These are phyloP conservation scores for Paraglomus brasilianum DNA, from an alignment of 192 early-diverging fungal species.

Conservation along the genomic window DNA sequence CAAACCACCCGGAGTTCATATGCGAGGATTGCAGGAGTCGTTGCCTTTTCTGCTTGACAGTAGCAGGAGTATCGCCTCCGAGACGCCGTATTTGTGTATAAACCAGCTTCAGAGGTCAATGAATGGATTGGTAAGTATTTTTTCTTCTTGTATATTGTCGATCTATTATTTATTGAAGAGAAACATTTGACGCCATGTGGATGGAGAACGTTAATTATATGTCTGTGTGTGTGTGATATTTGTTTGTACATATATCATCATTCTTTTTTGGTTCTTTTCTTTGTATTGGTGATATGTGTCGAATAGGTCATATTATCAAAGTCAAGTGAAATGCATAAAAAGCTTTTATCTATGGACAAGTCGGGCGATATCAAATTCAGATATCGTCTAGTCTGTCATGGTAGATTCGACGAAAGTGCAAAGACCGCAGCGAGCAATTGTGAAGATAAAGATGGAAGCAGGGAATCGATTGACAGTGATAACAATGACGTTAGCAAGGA, in stretches of 20 bases:
- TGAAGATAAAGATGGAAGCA: too few species aligned
- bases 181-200: too few species aligned
- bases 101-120: slow-evolving; percentile 6
- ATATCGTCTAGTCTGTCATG: slow-evolving; percentile 24
- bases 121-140: slow-evolving; percentile 18
- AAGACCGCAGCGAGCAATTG: too few species aligned
- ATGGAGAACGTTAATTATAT: too few species aligned
- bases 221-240: too few species aligned
- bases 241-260: too few species aligned
- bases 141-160: background rate
- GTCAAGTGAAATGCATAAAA: background rate
- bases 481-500: too few species aligned
- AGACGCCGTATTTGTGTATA: slow-evolving; percentile 6
- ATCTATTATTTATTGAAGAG: too few species aligned
- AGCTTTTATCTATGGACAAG: background rate
- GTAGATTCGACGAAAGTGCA: background rate
- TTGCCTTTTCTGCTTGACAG: slow-evolving; percentile 6
- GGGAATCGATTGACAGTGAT: too few species aligned
- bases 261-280: background rate
- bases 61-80: background rate
- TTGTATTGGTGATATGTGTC: background rate
- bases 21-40: background rate
- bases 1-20: slow-evolving; percentile 8
- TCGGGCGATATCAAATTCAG: background rate
- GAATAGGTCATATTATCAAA: slow-evolving; percentile 18